A percentile compares a stretch with the other conserved stretches of the same genome.
Evolutionary conservation across 2,329 filamentous ascomycete genomes (phyloP).

Genomic region (Aspergillus viridinutans): DNA sequence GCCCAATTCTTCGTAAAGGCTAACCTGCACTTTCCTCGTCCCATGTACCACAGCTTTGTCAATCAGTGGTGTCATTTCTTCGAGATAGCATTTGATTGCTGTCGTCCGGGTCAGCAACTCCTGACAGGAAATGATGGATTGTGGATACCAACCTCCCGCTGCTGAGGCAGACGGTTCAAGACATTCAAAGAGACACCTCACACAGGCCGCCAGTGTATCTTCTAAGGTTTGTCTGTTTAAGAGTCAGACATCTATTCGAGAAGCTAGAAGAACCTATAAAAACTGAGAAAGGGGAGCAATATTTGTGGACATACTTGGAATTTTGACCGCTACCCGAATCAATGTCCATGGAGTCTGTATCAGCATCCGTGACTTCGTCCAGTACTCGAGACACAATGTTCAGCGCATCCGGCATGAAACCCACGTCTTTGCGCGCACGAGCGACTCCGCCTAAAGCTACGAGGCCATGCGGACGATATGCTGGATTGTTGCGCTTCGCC

Average conservation of each 20-base stretch:
- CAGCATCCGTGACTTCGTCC: slow-evolving; percentile 49
- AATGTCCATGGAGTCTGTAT: slow-evolving; percentile 65
- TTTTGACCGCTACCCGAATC: slow-evolving; percentile 49
- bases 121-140: slow-evolving; percentile 1
- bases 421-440: slow-evolving; percentile 62
- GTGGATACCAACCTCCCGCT: slow-evolving; percentile 21
- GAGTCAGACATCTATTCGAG: neutral
- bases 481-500: slow-evolving; percentile 85
- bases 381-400: slow-evolving; percentile 61
- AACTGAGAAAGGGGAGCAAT: neutral
- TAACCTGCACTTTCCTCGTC: slow-evolving; percentile 31
- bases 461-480: slow-evolving; percentile 74
- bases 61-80: slow-evolving; percentile 25
- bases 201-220: slow-evolving; percentile 36
- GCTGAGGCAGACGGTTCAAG: slow-evolving; percentile 27
- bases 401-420: slow-evolving; percentile 65
- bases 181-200: slow-evolving; percentile 37
- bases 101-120: slow-evolving; percentile 22
- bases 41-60: slow-evolving; percentile 29
- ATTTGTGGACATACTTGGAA: slow-evolving; percentile 21
- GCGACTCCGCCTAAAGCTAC: slow-evolving; percentile 67
- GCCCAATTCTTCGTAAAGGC: slow-evolving; percentile 33
- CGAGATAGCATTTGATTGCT: slow-evolving; percentile 30
- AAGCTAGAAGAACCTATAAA: neutral
- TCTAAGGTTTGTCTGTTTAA: slow-evolving; percentile 21